Conservation (phyloP, 805 yeast species). For the Starmerella kuoi region DNA sequence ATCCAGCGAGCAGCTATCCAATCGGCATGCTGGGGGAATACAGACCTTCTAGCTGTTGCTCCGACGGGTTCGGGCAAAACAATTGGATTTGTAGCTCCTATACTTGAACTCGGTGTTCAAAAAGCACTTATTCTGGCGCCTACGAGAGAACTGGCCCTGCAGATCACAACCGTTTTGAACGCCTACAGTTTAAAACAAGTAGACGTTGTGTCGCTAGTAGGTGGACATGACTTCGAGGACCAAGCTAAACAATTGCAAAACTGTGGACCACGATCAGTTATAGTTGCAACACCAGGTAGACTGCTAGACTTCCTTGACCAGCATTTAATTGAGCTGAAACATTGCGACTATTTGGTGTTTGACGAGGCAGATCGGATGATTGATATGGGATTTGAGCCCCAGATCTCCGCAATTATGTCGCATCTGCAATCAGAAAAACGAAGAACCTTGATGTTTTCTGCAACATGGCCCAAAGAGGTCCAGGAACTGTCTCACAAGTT, state of each 20-base stretch:
- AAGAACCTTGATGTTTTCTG: conserved; percentile 84
- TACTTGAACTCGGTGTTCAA: conserved; percentile 42
- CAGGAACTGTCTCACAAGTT: conserved; percentile 55
- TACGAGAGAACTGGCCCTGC: conserved; percentile 86
- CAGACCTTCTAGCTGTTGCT: conserved; percentile 78
- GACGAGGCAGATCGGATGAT: conserved; percentile 97
- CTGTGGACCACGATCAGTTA: conserved; percentile 34
- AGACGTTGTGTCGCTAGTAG: conserved; percentile 44
- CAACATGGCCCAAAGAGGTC: conserved; percentile 72
- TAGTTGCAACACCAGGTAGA: conserved; percentile 93
- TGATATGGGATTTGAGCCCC: conserved; percentile 84
- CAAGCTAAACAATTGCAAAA: conserved; percentile 37
- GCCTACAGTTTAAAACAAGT: conserved; percentile 34
- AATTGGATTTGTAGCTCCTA: conserved; percentile 65
- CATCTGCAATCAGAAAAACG: conserved; percentile 39
- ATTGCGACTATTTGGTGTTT: conserved; percentile 57
- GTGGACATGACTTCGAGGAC: conserved; percentile 78
- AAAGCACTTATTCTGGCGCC: conserved; percentile 66
- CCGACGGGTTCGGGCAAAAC: conserved; percentile 97
- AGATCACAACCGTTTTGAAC: conserved; percentile 54
- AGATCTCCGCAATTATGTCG: conserved; percentile 48
- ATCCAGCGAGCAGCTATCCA: conserved; percentile 87
- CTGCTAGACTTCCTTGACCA: conserved; percentile 67
- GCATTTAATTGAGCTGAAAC: conserved; percentile 45
- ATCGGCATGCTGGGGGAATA: conserved; percentile 38